These are phyloP conservation scores for Chamaecyparis obtusa DNA, from an alignment of 75 land plant genomes.

Conservation along the genomic window DNA sequence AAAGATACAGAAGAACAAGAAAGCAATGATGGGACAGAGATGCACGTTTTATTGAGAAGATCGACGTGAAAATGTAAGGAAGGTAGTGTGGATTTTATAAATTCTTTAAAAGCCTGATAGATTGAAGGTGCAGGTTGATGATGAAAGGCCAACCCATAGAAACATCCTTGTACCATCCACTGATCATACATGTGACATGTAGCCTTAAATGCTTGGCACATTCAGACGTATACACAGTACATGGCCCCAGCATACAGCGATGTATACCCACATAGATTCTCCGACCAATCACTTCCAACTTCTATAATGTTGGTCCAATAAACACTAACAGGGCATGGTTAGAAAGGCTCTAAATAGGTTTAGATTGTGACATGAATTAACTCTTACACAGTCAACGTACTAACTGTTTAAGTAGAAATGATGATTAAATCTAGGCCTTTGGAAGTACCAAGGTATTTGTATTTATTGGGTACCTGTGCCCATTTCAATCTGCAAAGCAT, in stretches of 20 bases:
- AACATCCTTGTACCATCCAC: neutral
- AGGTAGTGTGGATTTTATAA: neutral
- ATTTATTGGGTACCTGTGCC: no score
- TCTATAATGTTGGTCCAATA: neutral
- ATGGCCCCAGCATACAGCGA: neutral
- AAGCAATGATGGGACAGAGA: slow-evolving; percentile 1
- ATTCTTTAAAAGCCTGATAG: neutral
- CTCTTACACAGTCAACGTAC: no score
- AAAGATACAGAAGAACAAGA: neutral
- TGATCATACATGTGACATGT: neutral
- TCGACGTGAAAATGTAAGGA: slow-evolving; percentile 3
- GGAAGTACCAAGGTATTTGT: neutral
- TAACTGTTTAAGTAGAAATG: no score
- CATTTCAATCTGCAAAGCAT: neutral
- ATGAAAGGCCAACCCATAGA: neutral
- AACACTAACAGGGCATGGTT: neutral
- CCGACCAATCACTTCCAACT: neutral
- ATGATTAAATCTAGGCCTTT: neutral
- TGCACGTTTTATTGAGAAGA: slow-evolving; percentile 9
- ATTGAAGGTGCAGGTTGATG: slow-evolving; percentile 2
- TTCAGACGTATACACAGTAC: neutral
- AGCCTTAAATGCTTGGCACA: neutral
- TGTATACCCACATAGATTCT: neutral
- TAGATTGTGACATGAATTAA: no score
- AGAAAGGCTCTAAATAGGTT: neutral